A percentile compares a stretch with the other conserved stretches of the same genome.
Evolutionary conservation across 192 early-diverging fungal species (phyloP).

Genomic region (Coemansia asiatica): DNA sequence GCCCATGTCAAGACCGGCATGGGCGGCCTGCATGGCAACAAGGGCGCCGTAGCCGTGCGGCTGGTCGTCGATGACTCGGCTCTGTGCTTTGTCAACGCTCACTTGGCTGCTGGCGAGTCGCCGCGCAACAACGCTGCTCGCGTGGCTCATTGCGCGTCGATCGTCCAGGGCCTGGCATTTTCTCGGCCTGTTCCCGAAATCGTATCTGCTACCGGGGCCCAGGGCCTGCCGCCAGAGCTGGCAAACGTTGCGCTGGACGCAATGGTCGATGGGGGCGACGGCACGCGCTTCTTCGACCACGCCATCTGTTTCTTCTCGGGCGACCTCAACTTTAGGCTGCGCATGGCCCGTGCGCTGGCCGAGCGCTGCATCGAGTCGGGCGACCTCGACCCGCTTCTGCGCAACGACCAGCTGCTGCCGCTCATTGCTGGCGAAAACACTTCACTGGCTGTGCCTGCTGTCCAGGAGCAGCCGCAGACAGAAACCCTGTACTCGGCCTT

Average conservation of each 20-base stretch:
- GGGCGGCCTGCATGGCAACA: constrained; percentile 87
- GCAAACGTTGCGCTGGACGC: constrained; percentile 53
- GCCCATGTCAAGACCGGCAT: constrained; percentile 89
- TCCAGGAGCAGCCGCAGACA: neutral
- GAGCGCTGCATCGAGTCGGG: constrained; percentile 57
- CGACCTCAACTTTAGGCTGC: constrained; percentile 95
- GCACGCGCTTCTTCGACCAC: constrained; percentile 78
- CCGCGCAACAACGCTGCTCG: constrained; percentile 75
- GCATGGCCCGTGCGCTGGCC: constrained; percentile 67
- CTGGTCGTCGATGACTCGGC: constrained; percentile 81
- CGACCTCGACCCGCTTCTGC: constrained; percentile 61
- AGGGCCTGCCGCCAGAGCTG: constrained; percentile 51
- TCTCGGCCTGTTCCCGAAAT: constrained; percentile 18
- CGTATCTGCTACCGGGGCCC: neutral
- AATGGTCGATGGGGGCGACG: constrained; percentile 78
- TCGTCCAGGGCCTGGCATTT: constrained; percentile 53
- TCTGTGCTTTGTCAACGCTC: constrained; percentile 83
- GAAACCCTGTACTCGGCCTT: neutral
- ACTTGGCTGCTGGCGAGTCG: constrained; percentile 90
- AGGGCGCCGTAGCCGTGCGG: constrained; percentile 85
- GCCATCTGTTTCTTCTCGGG: constrained; percentile 76
- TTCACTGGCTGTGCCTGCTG: neutral
- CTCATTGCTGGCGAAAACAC: constrained; percentile 28
- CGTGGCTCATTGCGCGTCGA: constrained; percentile 58
- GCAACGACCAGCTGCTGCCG: constrained; percentile 64